Conservation (phyloP, 768 basidiomycete species). For the Rhodotorula babjevae region DNA sequence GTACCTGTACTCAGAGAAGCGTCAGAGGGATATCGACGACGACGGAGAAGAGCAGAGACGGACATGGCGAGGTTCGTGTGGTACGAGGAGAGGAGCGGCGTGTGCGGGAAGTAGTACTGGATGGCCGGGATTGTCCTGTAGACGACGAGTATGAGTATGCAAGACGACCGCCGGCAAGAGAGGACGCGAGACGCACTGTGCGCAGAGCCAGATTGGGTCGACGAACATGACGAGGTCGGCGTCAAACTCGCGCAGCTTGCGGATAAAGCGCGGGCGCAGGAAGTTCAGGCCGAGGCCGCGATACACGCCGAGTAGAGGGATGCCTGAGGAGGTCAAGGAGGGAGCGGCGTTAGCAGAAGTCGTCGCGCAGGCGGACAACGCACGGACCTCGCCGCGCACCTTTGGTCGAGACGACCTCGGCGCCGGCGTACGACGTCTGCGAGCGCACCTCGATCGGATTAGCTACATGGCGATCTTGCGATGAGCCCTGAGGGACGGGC, state of each 20-base stretch:
- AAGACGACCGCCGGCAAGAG: too few relatives aligned
- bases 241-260: slow-evolving; percentile 40
- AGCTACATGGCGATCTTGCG: too few relatives aligned
- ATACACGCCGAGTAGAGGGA: slow-evolving; percentile 50
- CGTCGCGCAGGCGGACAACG: too few relatives aligned
- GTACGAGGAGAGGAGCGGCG: slow-evolving; percentile 49
- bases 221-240: slow-evolving; percentile 53
- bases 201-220: slow-evolving; percentile 54
- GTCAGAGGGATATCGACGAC: too few relatives aligned
- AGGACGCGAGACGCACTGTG: slow-evolving; percentile 44
- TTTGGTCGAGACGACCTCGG: slow-evolving; percentile 50
- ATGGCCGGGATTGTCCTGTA: slow-evolving; percentile 23
- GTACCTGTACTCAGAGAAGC: slow-evolving; percentile 42
- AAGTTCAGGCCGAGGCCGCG: slow-evolving; percentile 51
- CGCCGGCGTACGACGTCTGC: slow-evolving; percentile 48
- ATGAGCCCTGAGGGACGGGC: not conserved
- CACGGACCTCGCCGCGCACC: slow-evolving; percentile 8
- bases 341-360: too few relatives aligned
- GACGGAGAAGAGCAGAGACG: not conserved
- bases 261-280: slow-evolving; percentile 50
- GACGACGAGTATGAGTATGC: too few relatives aligned
- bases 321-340: slow-evolving; percentile 19
- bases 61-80: slow-evolving; percentile 47
- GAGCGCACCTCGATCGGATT: not conserved
- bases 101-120: slow-evolving; percentile 27